Conservation (phyloP, 805 yeast species). For the Kluyveromyces siamensis region DNA sequence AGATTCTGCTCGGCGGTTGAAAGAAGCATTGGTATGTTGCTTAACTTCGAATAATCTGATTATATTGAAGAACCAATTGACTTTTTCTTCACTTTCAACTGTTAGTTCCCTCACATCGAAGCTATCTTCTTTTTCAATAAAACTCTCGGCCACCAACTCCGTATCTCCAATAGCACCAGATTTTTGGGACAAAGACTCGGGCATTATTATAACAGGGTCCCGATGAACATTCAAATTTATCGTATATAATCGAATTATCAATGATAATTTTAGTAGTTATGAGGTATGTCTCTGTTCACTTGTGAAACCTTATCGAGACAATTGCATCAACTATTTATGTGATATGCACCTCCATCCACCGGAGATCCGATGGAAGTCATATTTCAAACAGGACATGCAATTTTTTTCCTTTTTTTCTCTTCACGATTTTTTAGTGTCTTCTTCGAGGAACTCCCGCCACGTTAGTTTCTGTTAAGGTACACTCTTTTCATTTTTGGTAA, state of each 20-base stretch:
- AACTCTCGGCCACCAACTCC: background rate
- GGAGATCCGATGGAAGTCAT: background rate
- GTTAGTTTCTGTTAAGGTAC: no score
- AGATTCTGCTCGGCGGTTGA: slow-evolving; percentile 6
- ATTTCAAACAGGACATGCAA: background rate
- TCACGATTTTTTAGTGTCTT: background rate
- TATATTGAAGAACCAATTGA: slow-evolving; percentile 1
- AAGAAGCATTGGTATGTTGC: slow-evolving; percentile 5
- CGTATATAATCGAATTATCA: background rate
- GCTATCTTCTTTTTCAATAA: background rate
- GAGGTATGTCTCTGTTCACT: background rate
- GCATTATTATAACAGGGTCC: background rate
- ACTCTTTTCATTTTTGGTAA: no score
- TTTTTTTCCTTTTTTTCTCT: background rate
- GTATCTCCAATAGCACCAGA: background rate
- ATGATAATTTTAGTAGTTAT: no score
- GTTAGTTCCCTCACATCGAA: background rate
- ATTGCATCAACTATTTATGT: background rate
- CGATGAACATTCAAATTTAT: background rate
- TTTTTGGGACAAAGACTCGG: background rate
- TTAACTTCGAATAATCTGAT: slow-evolving; percentile 7
- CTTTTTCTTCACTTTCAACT: background rate
- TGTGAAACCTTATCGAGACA: background rate
- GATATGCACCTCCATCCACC: background rate
- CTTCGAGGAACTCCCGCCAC: no score